Evolutionary conservation across 2,329 filamentous ascomycete species (phyloP).

Genomic region (Microsporum audouinii): DNA sequence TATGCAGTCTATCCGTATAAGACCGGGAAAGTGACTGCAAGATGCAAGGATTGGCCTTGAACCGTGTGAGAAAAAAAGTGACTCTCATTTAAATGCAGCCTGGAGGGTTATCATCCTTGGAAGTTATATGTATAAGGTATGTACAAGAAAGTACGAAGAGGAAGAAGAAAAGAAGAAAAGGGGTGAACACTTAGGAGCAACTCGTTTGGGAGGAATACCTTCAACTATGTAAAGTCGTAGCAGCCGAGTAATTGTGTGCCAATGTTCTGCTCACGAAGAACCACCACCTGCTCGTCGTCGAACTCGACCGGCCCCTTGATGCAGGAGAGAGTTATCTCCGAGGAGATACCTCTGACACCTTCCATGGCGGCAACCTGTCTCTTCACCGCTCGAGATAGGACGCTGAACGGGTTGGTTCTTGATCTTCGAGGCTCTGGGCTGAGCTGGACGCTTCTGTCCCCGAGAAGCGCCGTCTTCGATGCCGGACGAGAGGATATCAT

Average conservation of each 20-base stretch:
- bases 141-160: neutral
- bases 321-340: conserved; percentile 25
- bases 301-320: conserved; percentile 65
- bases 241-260: conserved; percentile 65
- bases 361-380: neutral
- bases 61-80: neutral
- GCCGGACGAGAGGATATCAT: conserved; percentile 41
- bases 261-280: conserved; percentile 57
- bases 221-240: conserved; percentile 66
- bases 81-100: neutral
- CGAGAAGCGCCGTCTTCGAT: conserved; percentile 32
- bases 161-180: too few relatives aligned
- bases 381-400: neutral
- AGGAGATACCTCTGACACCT: neutral
- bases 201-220: neutral
- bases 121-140: neutral
- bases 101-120: neutral
- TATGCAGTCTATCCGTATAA: neutral
- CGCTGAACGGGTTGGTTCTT: neutral
- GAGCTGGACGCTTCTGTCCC: conserved; percentile 45
- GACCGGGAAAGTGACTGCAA: neutral
- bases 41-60: neutral
- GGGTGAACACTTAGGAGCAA: neutral
- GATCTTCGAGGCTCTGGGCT: conserved; percentile 26
- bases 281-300: conserved; percentile 83